These are phyloP conservation scores for Lactarius tabidus DNA, from an alignment of 768 basidiomycete genomes.

Conservation along the genomic window DNA sequence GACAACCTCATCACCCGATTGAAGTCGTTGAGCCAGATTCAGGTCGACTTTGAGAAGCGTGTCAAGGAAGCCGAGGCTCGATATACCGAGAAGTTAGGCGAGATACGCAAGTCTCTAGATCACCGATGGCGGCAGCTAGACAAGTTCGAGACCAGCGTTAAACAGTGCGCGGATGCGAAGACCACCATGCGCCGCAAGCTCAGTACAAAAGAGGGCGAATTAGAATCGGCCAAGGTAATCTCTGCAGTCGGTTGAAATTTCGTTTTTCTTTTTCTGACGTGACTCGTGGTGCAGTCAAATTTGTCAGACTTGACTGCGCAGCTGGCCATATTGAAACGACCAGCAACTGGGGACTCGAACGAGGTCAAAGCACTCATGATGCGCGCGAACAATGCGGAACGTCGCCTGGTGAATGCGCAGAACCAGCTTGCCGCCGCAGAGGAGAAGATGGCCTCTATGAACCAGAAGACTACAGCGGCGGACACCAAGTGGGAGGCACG, in stretches of 20 bases:
- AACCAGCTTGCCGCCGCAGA: conserved; percentile 83
- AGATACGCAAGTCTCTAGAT: conserved; percentile 86
- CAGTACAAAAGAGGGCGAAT: conserved; percentile 79
- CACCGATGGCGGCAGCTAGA: conserved; percentile 88
- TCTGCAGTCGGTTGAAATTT: background rate
- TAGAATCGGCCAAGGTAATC: conserved; percentile 78
- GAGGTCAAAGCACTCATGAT: conserved; percentile 68
- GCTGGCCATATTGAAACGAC: conserved; percentile 56
- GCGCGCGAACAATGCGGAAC: conserved; percentile 80
- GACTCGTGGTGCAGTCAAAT: conserved; percentile 52
- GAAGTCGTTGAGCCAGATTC: conserved; percentile 79
- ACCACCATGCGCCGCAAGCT: conserved; percentile 80
- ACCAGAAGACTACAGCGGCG: conserved; percentile 63
- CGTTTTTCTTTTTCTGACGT: background rate
- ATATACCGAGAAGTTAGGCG: conserved; percentile 67
- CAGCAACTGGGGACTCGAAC: conserved; percentile 55
- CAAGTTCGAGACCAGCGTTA: conserved; percentile 84
- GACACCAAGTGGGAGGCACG: conserved; percentile 92
- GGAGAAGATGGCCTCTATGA: conserved; percentile 73
- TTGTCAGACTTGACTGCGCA: conserved; percentile 74
- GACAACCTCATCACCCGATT: conserved; percentile 89
- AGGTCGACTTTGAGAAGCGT: conserved; percentile 81
- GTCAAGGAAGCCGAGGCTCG: conserved; percentile 72
- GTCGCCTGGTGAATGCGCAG: conserved; percentile 76
- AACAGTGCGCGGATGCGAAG: conserved; percentile 77